Evolutionary conservation across 257 asterid species (phyloP).

Genomic region (Jasminum sambac): DNA sequence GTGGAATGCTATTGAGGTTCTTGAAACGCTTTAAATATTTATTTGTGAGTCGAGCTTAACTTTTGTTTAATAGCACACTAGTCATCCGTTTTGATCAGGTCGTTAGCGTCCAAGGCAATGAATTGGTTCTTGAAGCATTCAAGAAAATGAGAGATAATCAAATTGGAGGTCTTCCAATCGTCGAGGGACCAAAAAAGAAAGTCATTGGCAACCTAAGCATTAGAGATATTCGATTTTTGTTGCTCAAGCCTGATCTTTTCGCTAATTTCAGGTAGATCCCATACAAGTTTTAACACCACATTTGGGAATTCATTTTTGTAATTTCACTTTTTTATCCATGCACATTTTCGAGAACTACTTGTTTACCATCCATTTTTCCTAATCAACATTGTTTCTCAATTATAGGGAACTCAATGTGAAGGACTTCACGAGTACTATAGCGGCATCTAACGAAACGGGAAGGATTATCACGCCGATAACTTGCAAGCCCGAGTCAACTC

Average conservation of each 20-base stretch:
- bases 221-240: constrained; percentile 77
- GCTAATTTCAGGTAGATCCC: constrained; percentile 53
- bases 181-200: constrained; percentile 54
- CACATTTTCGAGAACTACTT: too few relatives aligned
- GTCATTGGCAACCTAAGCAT: constrained; percentile 82
- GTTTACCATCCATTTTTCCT: too few relatives aligned
- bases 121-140: constrained; percentile 77
- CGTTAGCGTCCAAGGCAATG: constrained; percentile 52
- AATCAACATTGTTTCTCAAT: not conserved
- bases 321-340: too few relatives aligned
- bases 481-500: constrained; percentile 64
- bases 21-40: not conserved
- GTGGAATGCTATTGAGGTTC: too few relatives aligned
- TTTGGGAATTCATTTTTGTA: too few relatives aligned
- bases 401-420: constrained; percentile 70
- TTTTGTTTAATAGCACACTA: not conserved
- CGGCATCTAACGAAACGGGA: constrained; percentile 41
- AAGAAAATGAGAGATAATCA: constrained; percentile 79
- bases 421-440: constrained; percentile 59
- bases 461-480: constrained; percentile 63
- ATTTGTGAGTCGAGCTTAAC: not conserved
- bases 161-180: constrained; percentile 84
- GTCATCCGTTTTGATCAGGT: constrained; percentile 38
- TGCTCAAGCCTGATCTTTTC: constrained; percentile 83
- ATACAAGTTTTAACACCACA: not conserved